phyloP scores from a whole-genome alignment of 208 protist genomes.

The Crithidia acanthocephali region DNA sequence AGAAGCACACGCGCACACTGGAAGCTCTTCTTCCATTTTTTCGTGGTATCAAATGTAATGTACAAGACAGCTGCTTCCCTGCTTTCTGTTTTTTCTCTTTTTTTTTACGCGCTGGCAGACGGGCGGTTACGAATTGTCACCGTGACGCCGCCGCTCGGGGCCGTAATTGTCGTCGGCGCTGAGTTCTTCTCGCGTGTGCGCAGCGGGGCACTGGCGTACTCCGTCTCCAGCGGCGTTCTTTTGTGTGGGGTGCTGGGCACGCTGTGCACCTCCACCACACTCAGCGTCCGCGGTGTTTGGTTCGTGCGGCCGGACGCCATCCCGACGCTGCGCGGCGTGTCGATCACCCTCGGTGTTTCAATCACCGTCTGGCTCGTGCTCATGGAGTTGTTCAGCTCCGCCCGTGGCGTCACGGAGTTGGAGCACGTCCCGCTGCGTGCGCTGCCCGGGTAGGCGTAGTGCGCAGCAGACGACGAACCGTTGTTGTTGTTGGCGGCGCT shows the following conservation, averaged over 20 bases:
- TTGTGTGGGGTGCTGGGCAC: conserved; percentile 6
- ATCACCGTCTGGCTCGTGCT: not conserved
- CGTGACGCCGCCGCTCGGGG: conserved; percentile 2
- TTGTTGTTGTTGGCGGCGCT: not conserved
- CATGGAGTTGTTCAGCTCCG: not conserved
- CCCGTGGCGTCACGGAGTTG: not conserved
- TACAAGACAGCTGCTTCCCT: too few species aligned
- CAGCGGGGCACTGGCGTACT: not conserved
- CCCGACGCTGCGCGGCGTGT: conserved; percentile 16
- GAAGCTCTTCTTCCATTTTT: too few species aligned
- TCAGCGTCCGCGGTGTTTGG: conserved; percentile 1
- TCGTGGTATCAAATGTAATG: too few species aligned
- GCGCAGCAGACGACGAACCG: not conserved
- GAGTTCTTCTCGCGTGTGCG: not conserved
- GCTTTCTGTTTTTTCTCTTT: too few species aligned
- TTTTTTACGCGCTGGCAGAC: not conserved
- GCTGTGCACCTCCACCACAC: conserved; percentile 14
- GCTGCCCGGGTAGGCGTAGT: conserved; percentile 1
- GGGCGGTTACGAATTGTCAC: conserved; percentile 15
- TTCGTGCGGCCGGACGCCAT: conserved; percentile 7
- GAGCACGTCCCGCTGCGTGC: conserved; percentile 5
- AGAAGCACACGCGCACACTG: too few species aligned
- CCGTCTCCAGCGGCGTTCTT: not conserved
- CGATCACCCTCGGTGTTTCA: conserved; percentile 6
- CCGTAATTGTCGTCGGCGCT: conserved; percentile 8